A percentile compares a stretch with the other conserved stretches of the same genome.
Conservation (phyloP, 2,329 filamentous ascomycete genomes). For the Cytospora piceae region DNA sequence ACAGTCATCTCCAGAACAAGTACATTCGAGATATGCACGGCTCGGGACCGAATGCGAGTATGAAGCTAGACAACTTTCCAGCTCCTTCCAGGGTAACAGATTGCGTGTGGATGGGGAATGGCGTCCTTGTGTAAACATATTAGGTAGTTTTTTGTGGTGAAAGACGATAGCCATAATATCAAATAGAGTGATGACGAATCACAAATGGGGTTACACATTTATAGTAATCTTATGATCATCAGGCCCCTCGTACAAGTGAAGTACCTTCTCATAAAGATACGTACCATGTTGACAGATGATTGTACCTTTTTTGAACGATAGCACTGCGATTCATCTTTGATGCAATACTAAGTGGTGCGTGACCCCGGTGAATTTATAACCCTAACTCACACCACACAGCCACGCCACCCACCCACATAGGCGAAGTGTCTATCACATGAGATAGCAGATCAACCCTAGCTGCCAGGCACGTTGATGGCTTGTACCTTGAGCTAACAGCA, state of each 20-base stretch:
- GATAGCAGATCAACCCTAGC: background rate
- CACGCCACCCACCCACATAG: background rate
- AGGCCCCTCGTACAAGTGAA: background rate
- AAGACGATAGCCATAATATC: background rate
- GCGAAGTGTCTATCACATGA: background rate
- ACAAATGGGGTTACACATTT: background rate
- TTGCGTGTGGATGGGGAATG: background rate
- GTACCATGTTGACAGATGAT: background rate
- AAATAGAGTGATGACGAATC: background rate
- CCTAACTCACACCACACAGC: background rate
- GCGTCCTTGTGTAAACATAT: background rate
- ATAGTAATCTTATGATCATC: background rate
- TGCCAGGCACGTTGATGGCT: background rate
- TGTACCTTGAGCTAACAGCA: background rate
- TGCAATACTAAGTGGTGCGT: background rate
- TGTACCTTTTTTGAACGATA: background rate
- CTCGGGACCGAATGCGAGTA: background rate
- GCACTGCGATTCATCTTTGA: background rate
- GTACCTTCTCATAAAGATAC: background rate
- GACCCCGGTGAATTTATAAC: background rate
- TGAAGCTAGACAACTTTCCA: background rate
- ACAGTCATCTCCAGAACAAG: background rate
- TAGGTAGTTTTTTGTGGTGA: background rate
- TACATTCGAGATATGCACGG: background rate
- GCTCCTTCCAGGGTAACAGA: background rate